Evolutionary conservation across 2,329 filamentous ascomycete species (phyloP).

Genomic region (Tricladium varicosporioides): DNA sequence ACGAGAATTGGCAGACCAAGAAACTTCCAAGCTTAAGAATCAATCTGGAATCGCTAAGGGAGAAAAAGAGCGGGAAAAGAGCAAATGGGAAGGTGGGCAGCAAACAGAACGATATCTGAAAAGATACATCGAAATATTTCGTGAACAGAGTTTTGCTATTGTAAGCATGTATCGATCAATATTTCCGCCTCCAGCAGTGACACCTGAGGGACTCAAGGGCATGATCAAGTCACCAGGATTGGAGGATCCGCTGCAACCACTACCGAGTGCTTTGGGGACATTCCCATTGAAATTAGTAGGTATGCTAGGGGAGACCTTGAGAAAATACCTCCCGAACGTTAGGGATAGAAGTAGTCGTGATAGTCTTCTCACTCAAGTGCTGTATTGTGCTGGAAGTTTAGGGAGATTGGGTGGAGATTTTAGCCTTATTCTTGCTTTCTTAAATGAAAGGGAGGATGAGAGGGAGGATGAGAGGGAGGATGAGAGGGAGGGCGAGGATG

Average conservation of each 20-base stretch:
- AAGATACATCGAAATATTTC: constrained; percentile 93
- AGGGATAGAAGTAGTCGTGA: constrained; percentile 77
- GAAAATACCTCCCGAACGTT: constrained; percentile 76
- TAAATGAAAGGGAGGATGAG: constrained; percentile 31
- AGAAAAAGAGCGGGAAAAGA: constrained; percentile 23
- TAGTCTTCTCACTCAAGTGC: constrained; percentile 84
- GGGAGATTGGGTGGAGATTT: constrained; percentile 92
- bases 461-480: constrained; percentile 40
- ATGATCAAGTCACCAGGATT: constrained; percentile 14
- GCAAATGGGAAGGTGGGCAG: constrained; percentile 67
- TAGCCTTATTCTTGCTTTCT: constrained; percentile 75
- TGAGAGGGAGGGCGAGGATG: constrained; percentile 28
- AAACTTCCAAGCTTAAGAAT: constrained; percentile 45
- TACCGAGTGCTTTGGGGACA: constrained; percentile 76
- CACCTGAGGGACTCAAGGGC: constrained; percentile 22
- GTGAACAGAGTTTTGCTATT: constrained; percentile 95
- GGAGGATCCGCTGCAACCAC: constrained; percentile 49
- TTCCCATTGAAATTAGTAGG: constrained; percentile 83
- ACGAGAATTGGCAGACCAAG: constrained; percentile 85
- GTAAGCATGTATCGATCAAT: constrained; percentile 93
- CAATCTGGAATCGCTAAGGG: not conserved
- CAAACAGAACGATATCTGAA: constrained; percentile 95
- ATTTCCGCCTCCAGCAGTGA: constrained; percentile 54
- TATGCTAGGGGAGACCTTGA: constrained; percentile 74
- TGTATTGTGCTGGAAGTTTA: constrained; percentile 90